Percentiles rank a stretch among this genome's conserved stretches.
Evolutionary conservation across 2,329 filamentous ascomycete genomes (phyloP).

Genomic region (Lomentospora prolificans): DNA sequence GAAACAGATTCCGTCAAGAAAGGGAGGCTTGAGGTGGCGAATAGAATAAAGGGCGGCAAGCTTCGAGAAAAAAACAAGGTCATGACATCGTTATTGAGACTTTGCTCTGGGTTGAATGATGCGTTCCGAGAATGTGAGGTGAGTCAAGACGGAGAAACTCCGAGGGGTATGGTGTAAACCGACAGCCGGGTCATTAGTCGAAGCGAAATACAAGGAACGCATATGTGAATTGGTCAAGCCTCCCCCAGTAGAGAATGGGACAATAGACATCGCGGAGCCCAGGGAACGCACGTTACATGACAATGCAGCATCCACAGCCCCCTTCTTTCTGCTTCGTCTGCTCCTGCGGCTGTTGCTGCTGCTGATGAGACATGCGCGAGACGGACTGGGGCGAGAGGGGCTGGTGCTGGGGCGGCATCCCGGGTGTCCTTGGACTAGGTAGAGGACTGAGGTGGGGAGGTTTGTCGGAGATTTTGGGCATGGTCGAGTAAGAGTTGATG

Average conservation of each 20-base stretch:
- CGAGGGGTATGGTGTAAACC: slow-evolving; percentile 21
- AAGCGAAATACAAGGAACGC: slow-evolving; percentile 10
- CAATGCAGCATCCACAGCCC: slow-evolving; percentile 40
- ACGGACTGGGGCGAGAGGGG: slow-evolving; percentile 9
- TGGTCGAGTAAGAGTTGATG: slow-evolving; percentile 48
- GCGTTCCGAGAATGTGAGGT: neutral
- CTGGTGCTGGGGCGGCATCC: slow-evolving; percentile 12
- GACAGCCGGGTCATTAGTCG: slow-evolving; percentile 14
- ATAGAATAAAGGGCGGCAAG: neutral
- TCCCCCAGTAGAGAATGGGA: slow-evolving; percentile 5
- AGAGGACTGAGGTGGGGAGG: slow-evolving; percentile 21
- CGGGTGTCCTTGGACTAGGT: slow-evolving; percentile 35
- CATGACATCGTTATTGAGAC: slow-evolving; percentile 4
- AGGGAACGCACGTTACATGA: slow-evolving; percentile 30
- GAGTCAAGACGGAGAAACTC: no score
- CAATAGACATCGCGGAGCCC: slow-evolving; percentile 1
- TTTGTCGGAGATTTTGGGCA: slow-evolving; percentile 47
- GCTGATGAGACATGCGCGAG: slow-evolving; percentile 9
- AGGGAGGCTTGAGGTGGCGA: neutral
- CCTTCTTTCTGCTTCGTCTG: slow-evolving; percentile 28
- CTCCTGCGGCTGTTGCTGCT: slow-evolving; percentile 15
- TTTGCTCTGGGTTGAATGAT: neutral
- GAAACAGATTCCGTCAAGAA: neutral
- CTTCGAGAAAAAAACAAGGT: slow-evolving; percentile 1
- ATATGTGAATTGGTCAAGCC: slow-evolving; percentile 2